phyloP scores from a whole-genome alignment of 306 rosid genomes.

The Sicyos edulis region DNA sequence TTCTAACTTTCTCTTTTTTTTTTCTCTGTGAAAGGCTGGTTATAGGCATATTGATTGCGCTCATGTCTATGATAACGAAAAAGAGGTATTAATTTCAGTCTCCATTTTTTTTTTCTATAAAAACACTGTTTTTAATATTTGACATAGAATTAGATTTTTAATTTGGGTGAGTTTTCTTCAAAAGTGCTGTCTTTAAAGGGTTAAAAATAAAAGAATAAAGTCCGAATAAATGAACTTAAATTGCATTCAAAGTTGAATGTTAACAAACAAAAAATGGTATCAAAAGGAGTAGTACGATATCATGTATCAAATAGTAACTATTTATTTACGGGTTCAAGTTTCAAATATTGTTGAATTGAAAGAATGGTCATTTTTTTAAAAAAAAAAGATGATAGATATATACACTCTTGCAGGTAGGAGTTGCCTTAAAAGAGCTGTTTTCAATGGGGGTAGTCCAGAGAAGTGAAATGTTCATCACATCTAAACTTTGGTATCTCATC shows the following conservation, averaged over 20 bases:
- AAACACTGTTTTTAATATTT: background rate
- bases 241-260: no score
- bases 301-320: no score
- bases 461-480: constrained; percentile 67
- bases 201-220: no score
- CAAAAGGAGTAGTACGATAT: no score
- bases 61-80: constrained; percentile 42
- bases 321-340: no score
- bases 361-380: no score
- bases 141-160: background rate
- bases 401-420: constrained; percentile 42
- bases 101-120: background rate
- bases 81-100: constrained; percentile 31
- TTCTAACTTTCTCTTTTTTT: background rate
- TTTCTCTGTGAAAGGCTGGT: constrained; percentile 38
- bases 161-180: background rate
- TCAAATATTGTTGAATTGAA: no score
- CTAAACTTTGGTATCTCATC: constrained; percentile 57
- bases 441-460: constrained; percentile 61
- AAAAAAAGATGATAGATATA: no score
- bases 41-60: constrained; percentile 69
- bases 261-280: no score
- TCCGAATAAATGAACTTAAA: background rate
- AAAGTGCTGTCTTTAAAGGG: background rate
- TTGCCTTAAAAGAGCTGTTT: constrained; percentile 50